Evolutionary conservation across 208 protist species (phyloP).

Genomic region (Crithidia brevicula): DNA sequence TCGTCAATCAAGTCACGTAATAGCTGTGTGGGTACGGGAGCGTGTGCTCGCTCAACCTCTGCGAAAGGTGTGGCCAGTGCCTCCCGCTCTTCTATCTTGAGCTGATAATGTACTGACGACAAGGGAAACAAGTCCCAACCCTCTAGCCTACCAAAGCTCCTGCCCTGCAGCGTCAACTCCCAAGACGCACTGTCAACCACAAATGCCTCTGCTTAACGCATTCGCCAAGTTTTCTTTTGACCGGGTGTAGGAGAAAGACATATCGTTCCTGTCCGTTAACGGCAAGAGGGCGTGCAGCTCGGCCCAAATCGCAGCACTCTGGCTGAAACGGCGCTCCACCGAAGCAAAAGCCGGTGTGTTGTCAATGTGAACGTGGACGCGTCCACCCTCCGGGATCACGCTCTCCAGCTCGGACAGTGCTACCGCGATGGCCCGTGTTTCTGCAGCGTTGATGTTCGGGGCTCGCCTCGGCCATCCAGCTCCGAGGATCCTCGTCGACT

Average conservation of each 20-base stretch:
- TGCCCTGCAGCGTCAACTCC: not conserved
- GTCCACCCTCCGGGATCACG: not conserved
- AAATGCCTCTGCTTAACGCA: not conserved
- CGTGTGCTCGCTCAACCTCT: not conserved
- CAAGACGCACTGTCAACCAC: not conserved
- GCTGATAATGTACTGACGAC: not conserved
- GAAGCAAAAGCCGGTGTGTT: not conserved
- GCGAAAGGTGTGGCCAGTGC: not conserved
- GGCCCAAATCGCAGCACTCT: not conserved
- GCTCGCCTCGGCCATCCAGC: not conserved
- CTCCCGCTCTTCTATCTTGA: not conserved
- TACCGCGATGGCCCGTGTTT: not conserved
- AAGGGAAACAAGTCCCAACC: not conserved
- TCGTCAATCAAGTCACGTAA: not conserved
- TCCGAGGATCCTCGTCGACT: not conserved
- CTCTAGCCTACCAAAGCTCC: not conserved
- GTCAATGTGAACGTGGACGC: not conserved
- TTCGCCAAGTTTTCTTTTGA: not conserved
- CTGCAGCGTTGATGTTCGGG: conserved; percentile 2
- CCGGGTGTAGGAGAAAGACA: not conserved
- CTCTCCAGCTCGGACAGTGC: not conserved
- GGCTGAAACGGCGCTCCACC: not conserved
- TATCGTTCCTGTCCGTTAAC: not conserved
- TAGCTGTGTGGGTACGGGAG: not conserved
- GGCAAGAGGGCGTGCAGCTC: not conserved